Evolutionary conservation across 345 rosid genomes (phyloP).

Genomic region (Eucalyptus cloeziana): DNA sequence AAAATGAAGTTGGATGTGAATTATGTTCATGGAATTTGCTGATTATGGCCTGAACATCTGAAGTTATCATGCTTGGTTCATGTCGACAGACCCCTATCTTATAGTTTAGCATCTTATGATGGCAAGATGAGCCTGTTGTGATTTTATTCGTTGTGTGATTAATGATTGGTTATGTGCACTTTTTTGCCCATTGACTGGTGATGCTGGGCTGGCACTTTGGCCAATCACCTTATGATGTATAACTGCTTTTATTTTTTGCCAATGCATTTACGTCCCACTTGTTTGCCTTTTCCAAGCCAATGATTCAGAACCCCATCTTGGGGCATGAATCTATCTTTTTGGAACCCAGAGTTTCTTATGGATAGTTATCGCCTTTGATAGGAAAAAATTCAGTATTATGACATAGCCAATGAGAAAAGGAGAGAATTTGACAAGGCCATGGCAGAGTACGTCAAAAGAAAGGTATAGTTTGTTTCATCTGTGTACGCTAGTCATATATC

Average conservation of each 20-base stretch:
- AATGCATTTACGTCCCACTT: background rate
- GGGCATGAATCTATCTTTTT: background rate
- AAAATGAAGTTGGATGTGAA: background rate
- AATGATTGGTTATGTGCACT: background rate
- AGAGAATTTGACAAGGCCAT: slow-evolving; percentile 75
- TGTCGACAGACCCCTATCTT: background rate
- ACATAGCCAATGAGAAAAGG: slow-evolving; percentile 78
- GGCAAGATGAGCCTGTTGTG: background rate
- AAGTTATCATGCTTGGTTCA: background rate
- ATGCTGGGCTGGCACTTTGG: background rate
- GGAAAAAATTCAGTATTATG: slow-evolving; percentile 95
- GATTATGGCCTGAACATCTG: background rate
- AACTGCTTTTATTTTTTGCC: background rate
- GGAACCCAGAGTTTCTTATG: background rate
- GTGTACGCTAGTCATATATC: background rate
- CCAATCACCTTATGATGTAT: background rate
- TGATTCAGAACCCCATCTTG: background rate
- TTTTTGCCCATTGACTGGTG: background rate
- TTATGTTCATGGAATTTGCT: background rate
- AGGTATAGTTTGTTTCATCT: slow-evolving; percentile 21
- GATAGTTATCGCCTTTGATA: slow-evolving; percentile 1
- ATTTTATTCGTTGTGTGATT: background rate
- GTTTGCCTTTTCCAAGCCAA: background rate
- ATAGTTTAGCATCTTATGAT: background rate
- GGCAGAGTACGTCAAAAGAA: slow-evolving; percentile 56